A percentile compares a stretch with the other conserved stretches of the same genome.
These are phyloP conservation scores for Fusarium sarcochroum DNA, from an alignment of 2,329 filamentous ascomycete genomes.

Conservation along the genomic window DNA sequence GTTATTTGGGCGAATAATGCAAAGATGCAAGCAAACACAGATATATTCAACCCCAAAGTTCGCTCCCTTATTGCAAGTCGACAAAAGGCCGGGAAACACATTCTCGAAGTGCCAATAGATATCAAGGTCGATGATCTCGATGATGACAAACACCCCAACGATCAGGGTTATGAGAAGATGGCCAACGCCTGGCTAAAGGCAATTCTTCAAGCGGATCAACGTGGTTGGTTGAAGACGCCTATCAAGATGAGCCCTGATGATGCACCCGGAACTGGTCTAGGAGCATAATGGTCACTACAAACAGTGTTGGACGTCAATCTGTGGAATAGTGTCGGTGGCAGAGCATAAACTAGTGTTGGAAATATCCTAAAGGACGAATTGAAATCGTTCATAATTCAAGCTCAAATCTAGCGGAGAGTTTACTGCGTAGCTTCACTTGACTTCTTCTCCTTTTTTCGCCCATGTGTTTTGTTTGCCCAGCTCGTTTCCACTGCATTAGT, in stretches of 20 bases:
- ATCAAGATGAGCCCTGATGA: constrained; percentile 14
- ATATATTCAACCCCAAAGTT: constrained; percentile 28
- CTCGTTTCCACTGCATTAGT: not conserved
- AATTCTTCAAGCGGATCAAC: constrained; percentile 25
- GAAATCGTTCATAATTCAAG: too few relatives aligned
- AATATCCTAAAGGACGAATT: too few relatives aligned
- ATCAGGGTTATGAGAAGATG: constrained; percentile 39
- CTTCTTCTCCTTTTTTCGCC: too few relatives aligned
- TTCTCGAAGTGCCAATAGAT: constrained; percentile 28
- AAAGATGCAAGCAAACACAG: constrained; percentile 32
- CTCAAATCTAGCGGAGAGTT: too few relatives aligned
- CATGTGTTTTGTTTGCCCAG: not conserved
- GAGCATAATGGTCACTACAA: not conserved
- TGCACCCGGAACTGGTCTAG: constrained; percentile 23
- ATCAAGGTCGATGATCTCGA: constrained; percentile 24
- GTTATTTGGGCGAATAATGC: constrained; percentile 36
- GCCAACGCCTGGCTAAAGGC: constrained; percentile 33
- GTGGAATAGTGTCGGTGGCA: too few relatives aligned
- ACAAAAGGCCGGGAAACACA: constrained; percentile 19
- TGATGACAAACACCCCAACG: constrained; percentile 34
- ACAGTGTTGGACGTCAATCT: too few relatives aligned
- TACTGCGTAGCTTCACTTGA: too few relatives aligned
- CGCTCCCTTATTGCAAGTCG: constrained; percentile 4
- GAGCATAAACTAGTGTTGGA: too few relatives aligned
- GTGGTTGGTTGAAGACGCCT: constrained; percentile 33